A percentile compares a stretch with the other conserved stretches of the same genome.
Evolutionary conservation across 192 early-diverging fungal species (phyloP).

Genomic region (Dissophora ornata): DNA sequence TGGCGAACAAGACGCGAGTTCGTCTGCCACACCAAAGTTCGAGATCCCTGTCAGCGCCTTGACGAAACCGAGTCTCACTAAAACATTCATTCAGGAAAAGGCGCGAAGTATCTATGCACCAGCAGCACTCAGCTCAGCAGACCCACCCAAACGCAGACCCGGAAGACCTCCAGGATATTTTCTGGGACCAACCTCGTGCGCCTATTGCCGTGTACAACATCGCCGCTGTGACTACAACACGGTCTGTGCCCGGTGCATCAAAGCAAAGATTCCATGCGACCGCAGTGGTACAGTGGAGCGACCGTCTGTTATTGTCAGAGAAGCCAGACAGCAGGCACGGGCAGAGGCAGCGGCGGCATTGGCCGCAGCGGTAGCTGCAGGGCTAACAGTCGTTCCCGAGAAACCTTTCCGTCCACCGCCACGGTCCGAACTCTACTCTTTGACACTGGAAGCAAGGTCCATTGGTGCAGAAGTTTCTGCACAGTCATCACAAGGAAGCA

Average conservation of each 20-base stretch:
- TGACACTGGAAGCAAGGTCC: slow-evolving; percentile 5
- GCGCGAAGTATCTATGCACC: slow-evolving; percentile 37
- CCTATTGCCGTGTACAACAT: slow-evolving; percentile 40
- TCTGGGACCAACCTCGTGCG: slow-evolving; percentile 46
- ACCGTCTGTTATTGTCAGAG: slow-evolving; percentile 44
- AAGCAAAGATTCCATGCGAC: slow-evolving; percentile 51
- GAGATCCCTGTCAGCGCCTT: slow-evolving; percentile 23
- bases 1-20: not conserved
- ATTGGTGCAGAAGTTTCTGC: not conserved
- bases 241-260: slow-evolving; percentile 38
- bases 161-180: slow-evolving; percentile 51
- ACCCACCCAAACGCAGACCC: slow-evolving; percentile 17
- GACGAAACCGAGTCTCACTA: slow-evolving; percentile 11
- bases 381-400: not conserved
- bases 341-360: slow-evolving; percentile 27
- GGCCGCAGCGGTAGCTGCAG: slow-evolving; percentile 38
- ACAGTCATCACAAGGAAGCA: not conserved
- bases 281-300: slow-evolving; percentile 49
- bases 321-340: slow-evolving; percentile 29
- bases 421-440: not conserved
- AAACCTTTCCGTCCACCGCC: not conserved
- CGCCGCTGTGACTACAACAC: slow-evolving; percentile 49
- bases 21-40: not conserved
- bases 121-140: not conserved
- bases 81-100: slow-evolving; percentile 31